These are phyloP conservation scores for Micractinium conductrix DNA, from an alignment of 139 green algal species.

Conservation along the genomic window DNA sequence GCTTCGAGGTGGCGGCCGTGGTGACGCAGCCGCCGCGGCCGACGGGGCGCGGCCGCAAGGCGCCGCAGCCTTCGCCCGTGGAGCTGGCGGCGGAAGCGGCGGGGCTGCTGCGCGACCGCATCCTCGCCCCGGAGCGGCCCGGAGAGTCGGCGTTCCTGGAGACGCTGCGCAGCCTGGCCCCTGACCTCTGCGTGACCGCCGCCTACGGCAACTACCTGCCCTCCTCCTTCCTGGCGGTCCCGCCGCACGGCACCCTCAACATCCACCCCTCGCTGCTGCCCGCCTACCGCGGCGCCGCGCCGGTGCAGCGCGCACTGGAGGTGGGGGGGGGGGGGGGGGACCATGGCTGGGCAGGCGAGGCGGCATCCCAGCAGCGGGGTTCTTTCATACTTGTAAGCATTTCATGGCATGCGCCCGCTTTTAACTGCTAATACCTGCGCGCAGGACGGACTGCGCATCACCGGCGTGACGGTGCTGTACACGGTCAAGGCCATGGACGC, in stretches of 20 bases:
- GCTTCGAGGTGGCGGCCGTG: conserved; percentile 82
- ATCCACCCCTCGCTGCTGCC: conserved; percentile 97
- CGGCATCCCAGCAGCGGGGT: conserved; percentile 63
- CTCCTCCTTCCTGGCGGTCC: conserved; percentile 87
- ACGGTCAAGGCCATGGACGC: conserved; percentile 96
- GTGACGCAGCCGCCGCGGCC: conserved; percentile 85
- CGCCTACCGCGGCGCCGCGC: conserved; percentile 92
- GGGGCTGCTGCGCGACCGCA: conserved; percentile 46
- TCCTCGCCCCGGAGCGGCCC: conserved; percentile 62
- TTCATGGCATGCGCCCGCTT: background rate
- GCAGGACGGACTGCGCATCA: too few species aligned
- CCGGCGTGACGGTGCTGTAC: conserved; percentile 91
- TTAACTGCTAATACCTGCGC: background rate
- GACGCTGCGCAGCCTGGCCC: conserved; percentile 63
- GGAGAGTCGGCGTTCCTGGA: conserved; percentile 77
- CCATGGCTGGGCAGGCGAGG: background rate
- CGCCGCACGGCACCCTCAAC: conserved; percentile 92
- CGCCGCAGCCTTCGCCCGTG: conserved; percentile 73
- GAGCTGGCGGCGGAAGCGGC: conserved; percentile 48
- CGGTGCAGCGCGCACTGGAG: conserved; percentile 89
- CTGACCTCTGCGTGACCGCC: conserved; percentile 95
- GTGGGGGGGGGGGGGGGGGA: background rate
- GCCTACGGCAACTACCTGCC: conserved; percentile 98
- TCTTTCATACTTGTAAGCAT: conserved; percentile 22
- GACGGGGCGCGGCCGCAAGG: conserved; percentile 63